Evolutionary conservation across 2,329 filamentous ascomycete species (phyloP).

Genomic region (Scolecobasidium constrictum): DNA sequence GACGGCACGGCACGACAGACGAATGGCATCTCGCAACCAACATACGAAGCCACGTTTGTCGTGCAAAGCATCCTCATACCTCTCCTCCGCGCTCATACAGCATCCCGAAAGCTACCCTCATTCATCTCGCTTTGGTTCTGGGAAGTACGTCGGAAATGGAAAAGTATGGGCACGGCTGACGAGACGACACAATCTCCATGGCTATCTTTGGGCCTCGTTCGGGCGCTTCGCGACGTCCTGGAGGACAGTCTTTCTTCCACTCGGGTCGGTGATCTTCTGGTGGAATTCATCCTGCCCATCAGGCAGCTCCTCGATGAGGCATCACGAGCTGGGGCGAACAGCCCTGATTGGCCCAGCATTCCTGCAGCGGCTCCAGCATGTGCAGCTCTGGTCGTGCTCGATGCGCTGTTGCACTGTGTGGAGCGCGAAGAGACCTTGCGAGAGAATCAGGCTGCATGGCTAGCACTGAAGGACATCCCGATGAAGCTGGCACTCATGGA

Average conservation of each 20-base stretch:
- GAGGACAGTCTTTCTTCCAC: not conserved
- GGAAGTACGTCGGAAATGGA: slow-evolving; percentile 2
- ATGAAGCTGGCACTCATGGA: not conserved
- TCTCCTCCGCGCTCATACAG: slow-evolving; percentile 3
- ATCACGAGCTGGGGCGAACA: not conserved
- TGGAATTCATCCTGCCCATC: slow-evolving; percentile 3
- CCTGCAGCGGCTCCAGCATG: slow-evolving; percentile 5
- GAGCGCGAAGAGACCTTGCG: not conserved
- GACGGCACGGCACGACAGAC: not conserved
- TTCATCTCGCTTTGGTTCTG: slow-evolving; percentile 8
- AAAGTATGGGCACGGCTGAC: not conserved
- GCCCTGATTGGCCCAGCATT: not conserved
- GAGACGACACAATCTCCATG: not conserved
- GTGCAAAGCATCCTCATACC: slow-evolving; percentile 1
- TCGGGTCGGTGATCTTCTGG: slow-evolving; percentile 4
- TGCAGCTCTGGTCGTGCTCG: slow-evolving; percentile 4
- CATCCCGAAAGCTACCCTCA: slow-evolving; percentile 1
- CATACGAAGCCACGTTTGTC: not conserved
- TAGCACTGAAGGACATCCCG: not conserved
- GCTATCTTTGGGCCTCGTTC: not conserved
- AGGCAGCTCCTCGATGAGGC: not conserved
- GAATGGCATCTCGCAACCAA: not conserved
- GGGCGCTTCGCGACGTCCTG: slow-evolving; percentile 1
- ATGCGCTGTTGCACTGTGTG: slow-evolving; percentile 1
- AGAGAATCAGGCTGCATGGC: not conserved